These are phyloP conservation scores for Penicillium riverlandense DNA, from an alignment of 495 filamentous ascomycete genomes.

Conservation along the genomic window DNA sequence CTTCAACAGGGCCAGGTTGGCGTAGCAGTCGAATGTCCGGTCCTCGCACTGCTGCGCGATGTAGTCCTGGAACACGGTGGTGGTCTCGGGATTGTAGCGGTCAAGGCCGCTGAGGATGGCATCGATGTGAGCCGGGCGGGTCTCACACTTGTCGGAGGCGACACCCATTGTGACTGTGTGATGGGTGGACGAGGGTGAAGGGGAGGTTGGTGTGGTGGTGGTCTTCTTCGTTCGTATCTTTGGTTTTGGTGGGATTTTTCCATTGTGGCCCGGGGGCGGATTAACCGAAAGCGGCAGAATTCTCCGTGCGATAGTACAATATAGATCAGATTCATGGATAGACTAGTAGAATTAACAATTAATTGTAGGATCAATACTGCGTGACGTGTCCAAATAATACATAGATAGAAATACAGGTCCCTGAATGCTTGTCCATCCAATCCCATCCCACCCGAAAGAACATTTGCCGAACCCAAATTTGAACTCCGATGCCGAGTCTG, in stretches of 20 bases:
- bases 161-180: slow-evolving; percentile 33
- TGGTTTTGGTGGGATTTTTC: slow-evolving; percentile 36
- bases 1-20: slow-evolving; percentile 92
- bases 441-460: slow-evolving; percentile 4
- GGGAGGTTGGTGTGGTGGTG: too few relatives aligned
- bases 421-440: slow-evolving; percentile 16
- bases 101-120: slow-evolving; percentile 89
- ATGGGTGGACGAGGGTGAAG: slow-evolving; percentile 19
- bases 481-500: slow-evolving; percentile 29
- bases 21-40: slow-evolving; percentile 88
- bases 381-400: slow-evolving; percentile 11
- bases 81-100: slow-evolving; percentile 97
- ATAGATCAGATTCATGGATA: too few relatives aligned
- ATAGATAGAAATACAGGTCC: slow-evolving; percentile 20
- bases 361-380: too few relatives aligned
- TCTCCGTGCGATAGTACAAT: slow-evolving; percentile 6
- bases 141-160: slow-evolving; percentile 50
- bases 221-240: slow-evolving; percentile 9
- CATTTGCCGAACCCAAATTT: slow-evolving; percentile 3
- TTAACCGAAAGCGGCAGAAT: slow-evolving; percentile 15
- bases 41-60: slow-evolving; percentile 92
- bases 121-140: slow-evolving; percentile 82
- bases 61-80: slow-evolving; percentile 89
- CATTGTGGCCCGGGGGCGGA: slow-evolving; percentile 28
- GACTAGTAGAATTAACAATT: too few relatives aligned